Evolutionary conservation across 306 rosid species (phyloP).

Genomic region (Quercus cerris): DNA sequence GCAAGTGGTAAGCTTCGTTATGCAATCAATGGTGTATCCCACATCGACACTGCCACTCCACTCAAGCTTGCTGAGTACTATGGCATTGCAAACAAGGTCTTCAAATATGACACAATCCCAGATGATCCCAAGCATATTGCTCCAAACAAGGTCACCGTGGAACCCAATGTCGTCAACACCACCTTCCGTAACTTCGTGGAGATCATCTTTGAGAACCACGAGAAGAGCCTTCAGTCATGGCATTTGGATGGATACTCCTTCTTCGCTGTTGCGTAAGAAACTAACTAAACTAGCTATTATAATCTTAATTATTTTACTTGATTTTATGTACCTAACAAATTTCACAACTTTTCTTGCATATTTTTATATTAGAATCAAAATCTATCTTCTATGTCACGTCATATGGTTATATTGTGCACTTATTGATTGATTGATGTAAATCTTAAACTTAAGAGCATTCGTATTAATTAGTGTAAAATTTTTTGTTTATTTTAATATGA

Average conservation of each 20-base stretch:
- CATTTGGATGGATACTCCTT: constrained; percentile 63
- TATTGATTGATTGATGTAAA: no score
- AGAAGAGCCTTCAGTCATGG: constrained; percentile 67
- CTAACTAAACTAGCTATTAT: no score
- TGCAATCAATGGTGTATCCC: constrained; percentile 69
- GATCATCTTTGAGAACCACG: constrained; percentile 77
- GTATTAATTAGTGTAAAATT: no score
- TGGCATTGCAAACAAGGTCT: constrained; percentile 31
- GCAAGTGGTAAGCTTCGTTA: constrained; percentile 61
- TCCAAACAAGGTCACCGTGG: background rate
- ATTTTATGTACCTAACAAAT: no score
- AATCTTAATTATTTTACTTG: no score
- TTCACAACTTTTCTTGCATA: no score
- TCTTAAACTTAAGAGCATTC: no score
- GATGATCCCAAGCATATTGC: constrained; percentile 14
- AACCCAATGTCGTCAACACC: constrained; percentile 44
- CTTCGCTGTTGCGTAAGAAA: constrained; percentile 67
- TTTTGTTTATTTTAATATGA: no score
- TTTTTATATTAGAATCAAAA: no score
- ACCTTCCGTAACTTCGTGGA: constrained; percentile 51
- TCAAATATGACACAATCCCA: constrained; percentile 40
- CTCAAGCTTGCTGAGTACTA: constrained; percentile 77
- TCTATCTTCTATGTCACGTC: no score
- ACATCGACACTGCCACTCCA: constrained; percentile 53
- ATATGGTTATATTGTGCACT: no score